phyloP scores from a whole-genome alignment of 2,329 filamentous ascomycete species.

The Parascedosporium putredinis region DNA sequence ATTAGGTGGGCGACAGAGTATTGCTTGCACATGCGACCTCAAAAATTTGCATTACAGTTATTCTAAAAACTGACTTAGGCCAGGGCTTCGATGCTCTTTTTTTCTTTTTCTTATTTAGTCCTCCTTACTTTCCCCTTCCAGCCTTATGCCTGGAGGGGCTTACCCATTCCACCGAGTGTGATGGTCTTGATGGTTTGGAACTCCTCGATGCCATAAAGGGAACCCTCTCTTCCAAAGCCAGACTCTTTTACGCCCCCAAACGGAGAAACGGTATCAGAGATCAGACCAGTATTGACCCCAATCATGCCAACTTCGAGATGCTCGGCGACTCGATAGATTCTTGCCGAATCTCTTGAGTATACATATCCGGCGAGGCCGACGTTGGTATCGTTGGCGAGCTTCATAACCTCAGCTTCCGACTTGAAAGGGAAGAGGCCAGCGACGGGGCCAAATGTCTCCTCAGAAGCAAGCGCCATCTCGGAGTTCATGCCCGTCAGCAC shows the following conservation, averaged over 20 bases:
- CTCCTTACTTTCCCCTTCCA: background rate
- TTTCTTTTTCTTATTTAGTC: background rate
- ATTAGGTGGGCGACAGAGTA: too few relatives aligned
- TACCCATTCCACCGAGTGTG: conserved; percentile 42
- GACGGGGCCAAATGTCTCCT: conserved; percentile 66
- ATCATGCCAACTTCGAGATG: conserved; percentile 82
- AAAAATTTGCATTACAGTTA: too few relatives aligned
- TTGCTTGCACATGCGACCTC: too few relatives aligned
- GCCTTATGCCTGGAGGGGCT: conserved; percentile 37
- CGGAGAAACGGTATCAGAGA: conserved; percentile 46
- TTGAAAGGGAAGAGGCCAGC: conserved; percentile 60
- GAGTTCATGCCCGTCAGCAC: conserved; percentile 56
- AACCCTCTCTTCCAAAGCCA: conserved; percentile 71
- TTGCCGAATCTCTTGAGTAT: conserved; percentile 53
- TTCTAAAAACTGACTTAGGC: too few relatives aligned
- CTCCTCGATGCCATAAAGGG: conserved; percentile 66
- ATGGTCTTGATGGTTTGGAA: conserved; percentile 63
- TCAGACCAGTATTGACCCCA: conserved; percentile 67
- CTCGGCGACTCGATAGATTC: conserved; percentile 54
- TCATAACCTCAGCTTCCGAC: conserved; percentile 58
- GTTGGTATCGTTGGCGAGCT: conserved; percentile 53
- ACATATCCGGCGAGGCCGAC: conserved; percentile 66
- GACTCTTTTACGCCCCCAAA: conserved; percentile 80
- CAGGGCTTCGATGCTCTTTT: too few relatives aligned
- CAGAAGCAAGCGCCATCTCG: conserved; percentile 55